Evolutionary conservation across 176 grass and related monocot genomes (phyloP), one percentile per base, ranked within the genome.

Genomic region (Chloris gayana): DNA sequence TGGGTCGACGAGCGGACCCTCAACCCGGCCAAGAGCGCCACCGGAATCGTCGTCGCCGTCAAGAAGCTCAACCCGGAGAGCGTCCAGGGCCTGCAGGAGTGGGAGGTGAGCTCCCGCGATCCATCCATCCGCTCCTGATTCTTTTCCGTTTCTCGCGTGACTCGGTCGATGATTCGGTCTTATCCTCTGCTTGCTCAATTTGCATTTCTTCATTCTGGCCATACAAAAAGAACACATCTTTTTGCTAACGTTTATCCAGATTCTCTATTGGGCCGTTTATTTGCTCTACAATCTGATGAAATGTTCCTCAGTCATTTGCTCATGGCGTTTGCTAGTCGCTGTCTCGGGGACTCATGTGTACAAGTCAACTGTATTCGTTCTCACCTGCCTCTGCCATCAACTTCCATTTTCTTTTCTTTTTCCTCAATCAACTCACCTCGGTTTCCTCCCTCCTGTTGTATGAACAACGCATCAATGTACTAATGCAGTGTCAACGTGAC

Each of bases 11-110:
- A 93, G 83, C 86, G 85, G 70, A 88, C 76, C 22, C 87, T 91
- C 61, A 91, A 82, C 78, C 93, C 88, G 8, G 35, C 90, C 74
- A 97, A 88, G 76, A 93, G 68, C 76, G 62, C 31, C 73, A 19
- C 82, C 35, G 93, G 90, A 21, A 57, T 93, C 82, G 68, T 93
- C 68, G 90, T 97, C 73, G 93, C 93, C 15, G 90, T 97, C 74
- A 97, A 97, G 85, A 97, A 90, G 90, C 81, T 97, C 85, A 97
- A 91, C 62, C 76, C 56, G 14, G 93, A 97, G 88, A 91, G 93
- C 88, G 24, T 97, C 21, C 90, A 93, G 75, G 90, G 93, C 4
- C 82, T 93, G 10, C 83, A 91, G 76, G 88, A 97, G 83, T 97
- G 93, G 93, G 62, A 93, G 93, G 90, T 89, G 41, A 77, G 73